Conservation (phyloP, 2,329 filamentous ascomycete genomes). For the Sporothrix schenckii region DNA sequence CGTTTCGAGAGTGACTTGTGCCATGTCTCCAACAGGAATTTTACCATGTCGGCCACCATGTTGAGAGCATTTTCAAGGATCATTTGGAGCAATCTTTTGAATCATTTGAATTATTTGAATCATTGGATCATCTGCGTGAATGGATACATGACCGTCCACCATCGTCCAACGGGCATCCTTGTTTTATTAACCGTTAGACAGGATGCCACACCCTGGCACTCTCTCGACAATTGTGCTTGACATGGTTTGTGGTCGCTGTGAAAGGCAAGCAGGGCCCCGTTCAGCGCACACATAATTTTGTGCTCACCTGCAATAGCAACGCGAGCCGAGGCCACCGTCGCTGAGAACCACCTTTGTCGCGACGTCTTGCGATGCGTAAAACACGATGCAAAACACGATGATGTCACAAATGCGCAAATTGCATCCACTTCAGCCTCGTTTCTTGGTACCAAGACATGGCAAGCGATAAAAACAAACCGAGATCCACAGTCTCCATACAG, state of each 20-base stretch:
- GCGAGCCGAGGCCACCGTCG: too few relatives aligned
- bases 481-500: neutral
- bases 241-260: neutral
- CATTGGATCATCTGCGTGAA: neutral
- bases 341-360: too few relatives aligned
- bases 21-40: slow-evolving; percentile 17
- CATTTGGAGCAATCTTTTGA: neutral
- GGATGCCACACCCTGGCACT: neutral
- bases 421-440: neutral
- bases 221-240: neutral
- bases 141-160: too few relatives aligned
- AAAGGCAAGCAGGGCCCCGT: too few relatives aligned
- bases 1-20: neutral
- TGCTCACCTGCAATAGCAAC: too few relatives aligned
- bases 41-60: neutral
- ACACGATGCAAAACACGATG: neutral
- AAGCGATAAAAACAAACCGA: neutral
- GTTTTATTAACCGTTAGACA: neutral
- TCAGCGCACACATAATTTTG: neutral
- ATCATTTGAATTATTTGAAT: too few relatives aligned
- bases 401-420: neutral
- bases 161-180: neutral
- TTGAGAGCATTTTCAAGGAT: too few relatives aligned
- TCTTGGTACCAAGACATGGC: neutral
- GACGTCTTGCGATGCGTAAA: too few relatives aligned